Evolutionary conservation across 352 stramenopile genomes (phyloP), one percentile per base, ranked within the genome.

Genomic region (Globisporangium emineosum): DNA sequence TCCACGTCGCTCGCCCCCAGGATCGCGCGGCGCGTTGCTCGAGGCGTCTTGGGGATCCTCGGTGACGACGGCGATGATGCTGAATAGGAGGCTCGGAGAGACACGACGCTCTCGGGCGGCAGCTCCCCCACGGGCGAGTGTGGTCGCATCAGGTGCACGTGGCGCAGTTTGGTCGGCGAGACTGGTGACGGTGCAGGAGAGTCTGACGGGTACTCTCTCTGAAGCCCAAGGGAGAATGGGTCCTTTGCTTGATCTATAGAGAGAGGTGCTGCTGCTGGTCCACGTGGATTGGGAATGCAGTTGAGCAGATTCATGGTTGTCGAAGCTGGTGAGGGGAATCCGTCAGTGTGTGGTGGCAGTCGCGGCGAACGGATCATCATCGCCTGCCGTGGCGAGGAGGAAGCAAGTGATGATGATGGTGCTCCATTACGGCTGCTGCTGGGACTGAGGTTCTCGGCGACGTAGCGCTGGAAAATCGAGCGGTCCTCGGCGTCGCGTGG

Each of bases 1-100:
- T 80, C 70, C 25, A 81, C 57, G 62, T 91, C 84, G 0, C 75
- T 69, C 15, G 70, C 51, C 3, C 57, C 60, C 21, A 90, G 55
- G 51, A 86, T 81, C 21, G 68, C 70, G 45, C 71, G 66, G 37
- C 65, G 65, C 27, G 64, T 57, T 52, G 57, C 59, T 49, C 10
- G 63, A 72, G 12, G 56, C 59, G 32, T 69, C 67, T 2, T 29
- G 21, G 19, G 9, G 25, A 17, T 17, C 9, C n/a, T 60, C 60
- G 19, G 60, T 30, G 49, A 32, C 12, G 21, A 19, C 19, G 25
- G 50, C 15, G 23, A 56, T 35, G 50, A 40, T 10, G 33, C 19
- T 3, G 15, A 21, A 47, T 21, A 21, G 8, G 33, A 40, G 33
- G 33, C 15, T 55, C 19, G 43, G 13, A 42, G 32, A 12, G 45